A percentile compares a stretch with the other conserved stretches of the same genome.
phyloP scores from a whole-genome alignment of 352 stramenopile species.

The Discostella stelligera region DNA sequence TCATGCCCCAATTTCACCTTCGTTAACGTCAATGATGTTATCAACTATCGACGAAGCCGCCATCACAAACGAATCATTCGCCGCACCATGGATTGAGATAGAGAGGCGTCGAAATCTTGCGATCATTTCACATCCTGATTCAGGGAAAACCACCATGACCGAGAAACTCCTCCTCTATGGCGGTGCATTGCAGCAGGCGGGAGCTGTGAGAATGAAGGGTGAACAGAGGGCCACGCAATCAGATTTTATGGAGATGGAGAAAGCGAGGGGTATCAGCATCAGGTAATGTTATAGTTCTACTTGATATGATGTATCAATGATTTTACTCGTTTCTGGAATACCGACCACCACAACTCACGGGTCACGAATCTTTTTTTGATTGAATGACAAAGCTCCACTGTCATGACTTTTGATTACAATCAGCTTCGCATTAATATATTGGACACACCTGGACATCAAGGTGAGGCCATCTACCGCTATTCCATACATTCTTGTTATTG shows the following conservation, averaged over 20 bases:
- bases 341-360: too few species aligned
- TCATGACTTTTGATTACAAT: constrained; percentile 87
- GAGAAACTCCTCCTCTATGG: constrained; percentile 88
- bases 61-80: background rate
- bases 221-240: constrained; percentile 84
- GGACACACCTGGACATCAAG: constrained; percentile 85
- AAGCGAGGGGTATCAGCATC: constrained; percentile 86
- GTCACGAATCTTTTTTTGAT: too few species aligned
- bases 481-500: too few species aligned
- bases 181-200: constrained; percentile 84
- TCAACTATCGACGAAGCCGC: background rate
- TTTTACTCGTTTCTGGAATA: background rate
- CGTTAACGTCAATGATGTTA: background rate
- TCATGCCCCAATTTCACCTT: background rate
- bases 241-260: constrained; percentile 89
- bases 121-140: constrained; percentile 88
- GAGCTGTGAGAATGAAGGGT: constrained; percentile 84
- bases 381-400: constrained; percentile 66
- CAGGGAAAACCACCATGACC: constrained; percentile 87
- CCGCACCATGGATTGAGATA: constrained; percentile 76
- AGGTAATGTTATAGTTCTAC: constrained; percentile 27
- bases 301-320: constrained; percentile 4
- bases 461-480: too few species aligned
- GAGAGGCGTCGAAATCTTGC: constrained; percentile 84
- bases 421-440: constrained; percentile 83